Evolutionary conservation across 2,329 filamentous ascomycete genomes (phyloP), one percentile per base, ranked within the genome.

Genomic region (Aspergillus neotritici): DNA sequence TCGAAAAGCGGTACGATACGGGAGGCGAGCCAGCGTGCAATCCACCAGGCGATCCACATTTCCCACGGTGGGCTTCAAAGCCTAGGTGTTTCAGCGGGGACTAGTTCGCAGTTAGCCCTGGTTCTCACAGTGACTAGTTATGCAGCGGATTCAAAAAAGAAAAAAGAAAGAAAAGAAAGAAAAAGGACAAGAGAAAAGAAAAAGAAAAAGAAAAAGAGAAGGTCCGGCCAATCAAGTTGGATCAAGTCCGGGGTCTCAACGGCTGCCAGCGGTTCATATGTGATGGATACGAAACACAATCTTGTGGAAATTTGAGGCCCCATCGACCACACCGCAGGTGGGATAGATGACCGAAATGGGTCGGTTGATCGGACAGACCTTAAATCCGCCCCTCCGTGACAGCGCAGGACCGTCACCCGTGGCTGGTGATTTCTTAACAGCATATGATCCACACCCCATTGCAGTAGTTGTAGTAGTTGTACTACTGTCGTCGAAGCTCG

Each of bases 351-450:
- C 37, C 35, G 43, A 15, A 36, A 36, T 39, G 31, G 29, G 21
- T 32, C 21, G 13, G 12, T 21, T 14, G 13, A 36, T 25, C 34
- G 31, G 35, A 41, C 40, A 33, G 36, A 36, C 38, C 35, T 34
- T 36, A 38, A 35, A 40, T 46, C 46, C 46, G 34, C 42, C 46
- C 41, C 49, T 49, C 45, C 49, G 31, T 53, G 13, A 38, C 28
- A 17, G 37, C 35, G 21, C 30, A 35, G 36, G 15, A 13, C 11
- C 31, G 39, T 13, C 16, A 16, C 11, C 33, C 29, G 25, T 40
- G 16, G 37, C 36, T 37, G 43, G 38, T 31, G 29, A 14, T 29
- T 35, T 34, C 21, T 38, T 31, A 41, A 47, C 34, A 35, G 39
- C 40, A 42, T 13, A 41, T 46, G 41, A 48, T 49, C 42, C 44